phyloP scores from a whole-genome alignment of 352 stramenopile genomes.

The Phytophthora citricola region DNA sequence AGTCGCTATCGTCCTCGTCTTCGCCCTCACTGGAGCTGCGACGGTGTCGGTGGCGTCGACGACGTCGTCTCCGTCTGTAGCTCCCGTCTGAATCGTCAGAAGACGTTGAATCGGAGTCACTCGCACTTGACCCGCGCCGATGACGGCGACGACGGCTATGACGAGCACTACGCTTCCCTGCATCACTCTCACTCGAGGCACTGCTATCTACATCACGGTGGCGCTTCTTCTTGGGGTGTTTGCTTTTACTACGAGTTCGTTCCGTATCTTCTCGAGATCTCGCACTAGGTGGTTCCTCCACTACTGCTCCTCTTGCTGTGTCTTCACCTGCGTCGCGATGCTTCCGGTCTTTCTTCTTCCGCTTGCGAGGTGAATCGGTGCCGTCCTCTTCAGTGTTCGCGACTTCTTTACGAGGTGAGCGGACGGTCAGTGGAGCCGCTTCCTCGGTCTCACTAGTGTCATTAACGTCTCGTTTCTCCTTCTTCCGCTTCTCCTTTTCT shows the following conservation, averaged over 20 bases:
- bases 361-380: conserved; percentile 62
- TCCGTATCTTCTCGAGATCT: conserved; percentile 40
- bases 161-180: conserved; percentile 27
- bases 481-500: conserved; percentile 67
- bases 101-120: conserved; percentile 56
- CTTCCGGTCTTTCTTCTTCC: conserved; percentile 69
- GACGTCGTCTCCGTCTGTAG: conserved; percentile 45
- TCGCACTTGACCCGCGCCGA: conserved; percentile 46
- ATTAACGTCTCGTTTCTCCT: conserved; percentile 41
- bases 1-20: conserved; percentile 58
- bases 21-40: conserved; percentile 67
- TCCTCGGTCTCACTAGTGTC: conserved; percentile 54
- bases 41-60: conserved; percentile 48
- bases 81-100: conserved; percentile 58
- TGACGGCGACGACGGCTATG: conserved; percentile 37
- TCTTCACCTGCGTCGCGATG: conserved; percentile 41
- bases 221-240: conserved; percentile 61
- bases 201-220: conserved; percentile 48
- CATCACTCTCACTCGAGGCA: conserved; percentile 55
- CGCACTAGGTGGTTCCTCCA: conserved; percentile 20
- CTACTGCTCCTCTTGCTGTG: conserved; percentile 9
- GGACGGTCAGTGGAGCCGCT: conserved; percentile 15
- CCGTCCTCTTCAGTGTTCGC: conserved; percentile 35
- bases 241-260: conserved; percentile 48
- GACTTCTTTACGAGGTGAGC: conserved; percentile 54